phyloP scores from a whole-genome alignment of 202 grass and related monocot genomes.

The Bolboschoenoplectus hybrid region DNA sequence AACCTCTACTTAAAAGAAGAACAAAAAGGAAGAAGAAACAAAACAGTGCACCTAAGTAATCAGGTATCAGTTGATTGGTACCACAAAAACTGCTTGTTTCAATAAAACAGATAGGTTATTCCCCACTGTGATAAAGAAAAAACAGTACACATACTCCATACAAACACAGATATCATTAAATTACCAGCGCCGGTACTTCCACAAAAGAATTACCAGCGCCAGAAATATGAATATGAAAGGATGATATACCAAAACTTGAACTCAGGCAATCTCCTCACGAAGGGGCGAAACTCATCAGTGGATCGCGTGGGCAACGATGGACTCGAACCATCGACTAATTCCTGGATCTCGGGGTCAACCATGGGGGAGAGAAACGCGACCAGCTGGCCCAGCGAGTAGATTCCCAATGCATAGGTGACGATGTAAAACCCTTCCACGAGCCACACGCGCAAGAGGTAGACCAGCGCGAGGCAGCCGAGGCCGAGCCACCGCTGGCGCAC shows the following conservation, averaged over 20 bases:
- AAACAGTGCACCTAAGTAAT: too few relatives aligned
- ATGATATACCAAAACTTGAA: conserved; percentile 79
- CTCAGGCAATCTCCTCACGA: conserved; percentile 75
- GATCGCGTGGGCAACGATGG: conserved; percentile 61
- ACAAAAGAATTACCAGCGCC: not conserved
- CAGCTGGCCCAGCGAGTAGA: conserved; percentile 70
- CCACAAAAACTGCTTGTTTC: too few relatives aligned
- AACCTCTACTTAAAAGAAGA: not conserved
- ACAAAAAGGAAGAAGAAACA: not conserved
- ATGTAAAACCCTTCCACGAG: conserved; percentile 68
- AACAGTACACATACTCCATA: not conserved
- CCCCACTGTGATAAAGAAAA: not conserved
- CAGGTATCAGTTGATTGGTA: too few relatives aligned
- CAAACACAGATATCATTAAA: not conserved
- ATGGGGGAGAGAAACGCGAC: conserved; percentile 80
- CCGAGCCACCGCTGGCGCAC: conserved; percentile 64
- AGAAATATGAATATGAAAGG: not conserved
- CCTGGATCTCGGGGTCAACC: conserved; percentile 71
- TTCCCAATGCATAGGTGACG: conserved; percentile 77
- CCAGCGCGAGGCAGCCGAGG: conserved; percentile 41
- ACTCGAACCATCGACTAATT: conserved; percentile 30
- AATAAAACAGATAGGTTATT: too few relatives aligned
- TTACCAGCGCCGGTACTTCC: too few relatives aligned
- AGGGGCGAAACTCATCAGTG: conserved; percentile 76
- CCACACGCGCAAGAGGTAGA: conserved; percentile 72